Evolutionary conservation across 176 grass and related monocot species (phyloP).

Genomic region (Avena sativa): DNA sequence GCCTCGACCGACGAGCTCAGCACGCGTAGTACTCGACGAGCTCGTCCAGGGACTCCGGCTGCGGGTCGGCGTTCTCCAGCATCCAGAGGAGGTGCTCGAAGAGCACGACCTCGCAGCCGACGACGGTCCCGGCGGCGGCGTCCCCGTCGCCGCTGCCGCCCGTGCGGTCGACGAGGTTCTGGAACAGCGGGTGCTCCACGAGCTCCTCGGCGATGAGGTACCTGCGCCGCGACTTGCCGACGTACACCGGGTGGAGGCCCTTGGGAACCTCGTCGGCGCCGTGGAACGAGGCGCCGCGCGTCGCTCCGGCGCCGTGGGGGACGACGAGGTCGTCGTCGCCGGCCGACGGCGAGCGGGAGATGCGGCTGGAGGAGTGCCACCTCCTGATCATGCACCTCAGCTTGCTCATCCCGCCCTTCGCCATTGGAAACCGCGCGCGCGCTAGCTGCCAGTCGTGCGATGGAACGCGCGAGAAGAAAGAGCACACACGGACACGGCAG

Average conservation of each 20-base stretch:
- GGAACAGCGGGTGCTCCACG: slow-evolving; percentile 82
- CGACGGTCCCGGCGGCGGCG: slow-evolving; percentile 30
- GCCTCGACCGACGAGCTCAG: not conserved
- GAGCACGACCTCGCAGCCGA: slow-evolving; percentile 95
- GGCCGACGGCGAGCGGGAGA: slow-evolving; percentile 55
- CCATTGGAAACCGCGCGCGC: slow-evolving; percentile 34
- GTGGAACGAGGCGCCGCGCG: slow-evolving; percentile 54
- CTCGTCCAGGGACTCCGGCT: slow-evolving; percentile 87
- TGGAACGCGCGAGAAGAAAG: not conserved
- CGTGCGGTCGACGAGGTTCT: slow-evolving; percentile 74
- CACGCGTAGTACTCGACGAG: slow-evolving; percentile 94
- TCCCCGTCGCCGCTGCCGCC: not conserved
- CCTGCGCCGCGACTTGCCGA: slow-evolving; percentile 85
- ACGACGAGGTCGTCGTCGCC: slow-evolving; percentile 37
- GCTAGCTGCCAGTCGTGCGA: no score
- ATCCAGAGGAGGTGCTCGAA: slow-evolving; percentile 99
- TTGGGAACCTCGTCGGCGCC: slow-evolving; percentile 62
- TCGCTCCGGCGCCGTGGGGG: not conserved
- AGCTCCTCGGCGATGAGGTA: slow-evolving; percentile 80
- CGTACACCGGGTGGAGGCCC: slow-evolving; percentile 83
- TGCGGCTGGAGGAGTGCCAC: slow-evolving; percentile 82
- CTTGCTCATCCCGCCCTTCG: slow-evolving; percentile 83
- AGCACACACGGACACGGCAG: not conserved
- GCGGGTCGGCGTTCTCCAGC: slow-evolving; percentile 91
- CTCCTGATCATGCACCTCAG: slow-evolving; percentile 88